Evolutionary conservation across 805 yeast species (phyloP).

Genomic region (Starmerella ratchasimensis): DNA sequence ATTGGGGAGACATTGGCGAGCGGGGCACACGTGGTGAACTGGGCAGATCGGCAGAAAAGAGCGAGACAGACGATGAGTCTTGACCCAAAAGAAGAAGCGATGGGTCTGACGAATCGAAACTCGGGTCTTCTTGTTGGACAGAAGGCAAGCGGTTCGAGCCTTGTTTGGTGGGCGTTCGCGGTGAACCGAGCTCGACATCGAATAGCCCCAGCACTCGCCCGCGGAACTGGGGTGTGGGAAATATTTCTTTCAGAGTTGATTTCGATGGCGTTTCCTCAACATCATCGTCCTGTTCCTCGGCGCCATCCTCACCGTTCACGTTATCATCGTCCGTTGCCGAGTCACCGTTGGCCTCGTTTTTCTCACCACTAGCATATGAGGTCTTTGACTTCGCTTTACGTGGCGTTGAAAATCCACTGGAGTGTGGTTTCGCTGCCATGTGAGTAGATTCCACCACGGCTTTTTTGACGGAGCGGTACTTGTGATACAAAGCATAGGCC

Average conservation of each 20-base stretch:
- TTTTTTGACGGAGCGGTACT: slow-evolving; percentile 9
- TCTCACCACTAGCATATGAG: no score
- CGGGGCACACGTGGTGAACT: no score
- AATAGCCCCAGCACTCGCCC: slow-evolving; percentile 17
- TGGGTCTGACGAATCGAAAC: no score
- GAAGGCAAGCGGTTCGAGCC: neutral
- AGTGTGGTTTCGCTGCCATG: no score
- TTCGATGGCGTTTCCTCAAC: slow-evolving; percentile 10
- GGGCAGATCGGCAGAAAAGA: no score
- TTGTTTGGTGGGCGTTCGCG: neutral
- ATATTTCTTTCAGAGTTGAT: slow-evolving; percentile 9
- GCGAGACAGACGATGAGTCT: neutral
- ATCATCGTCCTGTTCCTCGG: slow-evolving; percentile 3
- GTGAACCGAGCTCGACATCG: slow-evolving; percentile 12
- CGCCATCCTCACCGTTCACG: slow-evolving; percentile 3
- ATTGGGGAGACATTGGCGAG: no score
- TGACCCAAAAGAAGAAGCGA: no score
- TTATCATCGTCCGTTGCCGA: neutral
- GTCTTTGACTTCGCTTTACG: no score
- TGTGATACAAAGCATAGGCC: slow-evolving; percentile 10
- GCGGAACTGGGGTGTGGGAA: slow-evolving; percentile 17
- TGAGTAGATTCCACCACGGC: no score
- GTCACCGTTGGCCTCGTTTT: no score
- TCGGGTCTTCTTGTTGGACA: neutral
- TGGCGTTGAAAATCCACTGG: no score